Base-by-base conservation (phyloP, 305 asterid species). In the Rubia peregrina region DNA sequence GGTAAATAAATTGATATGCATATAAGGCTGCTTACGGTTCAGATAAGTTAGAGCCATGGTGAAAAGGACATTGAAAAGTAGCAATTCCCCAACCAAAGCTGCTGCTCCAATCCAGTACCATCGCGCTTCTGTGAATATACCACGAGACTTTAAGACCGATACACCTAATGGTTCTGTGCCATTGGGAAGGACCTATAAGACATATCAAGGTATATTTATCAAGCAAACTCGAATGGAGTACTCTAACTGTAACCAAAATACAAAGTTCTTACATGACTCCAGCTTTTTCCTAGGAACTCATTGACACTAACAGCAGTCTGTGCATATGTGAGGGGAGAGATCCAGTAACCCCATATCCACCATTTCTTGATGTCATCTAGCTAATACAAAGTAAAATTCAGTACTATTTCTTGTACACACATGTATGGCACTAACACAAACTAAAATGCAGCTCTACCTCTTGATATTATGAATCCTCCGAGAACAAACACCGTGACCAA, bases 41-140 rank as follows among this genome's bases (percentile, higher is more conserved):
- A 94, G 96, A 80, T 83, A 89, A 73, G 89, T 77, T 70, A 91
- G 91, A 77, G 98, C 96, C 79, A 83, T 3, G 43, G 82, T 80
- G 73, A 77, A 90, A 36, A 88, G 71, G 77, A 79, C 71, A 79
- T 94, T 94, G 82, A 85, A 94, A 5, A 91, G 86, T 57, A 89
- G 69, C 9, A 81, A 73, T 59, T 91, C 85, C 70, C 95, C 99
- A 61, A 83, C 56, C 42, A 81, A 83, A 61, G 90, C 96, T 73
- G 88, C 98, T 26, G 86, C 70, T 66, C 96, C 97, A 57, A 94
- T 94, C 99, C 99, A 94, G 71, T 94, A 94, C 99, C 99, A 94
- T 22, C 71, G 75, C 13, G 87, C 93, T 71, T 88, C 98, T 7
- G 90, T 83, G 65, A 87, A 89, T 61, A 94, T 61, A 41, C 88